Evolutionary conservation across 1,139 yeast genomes (phyloP).

Genomic region (Magnusiomyces ingens): DNA sequence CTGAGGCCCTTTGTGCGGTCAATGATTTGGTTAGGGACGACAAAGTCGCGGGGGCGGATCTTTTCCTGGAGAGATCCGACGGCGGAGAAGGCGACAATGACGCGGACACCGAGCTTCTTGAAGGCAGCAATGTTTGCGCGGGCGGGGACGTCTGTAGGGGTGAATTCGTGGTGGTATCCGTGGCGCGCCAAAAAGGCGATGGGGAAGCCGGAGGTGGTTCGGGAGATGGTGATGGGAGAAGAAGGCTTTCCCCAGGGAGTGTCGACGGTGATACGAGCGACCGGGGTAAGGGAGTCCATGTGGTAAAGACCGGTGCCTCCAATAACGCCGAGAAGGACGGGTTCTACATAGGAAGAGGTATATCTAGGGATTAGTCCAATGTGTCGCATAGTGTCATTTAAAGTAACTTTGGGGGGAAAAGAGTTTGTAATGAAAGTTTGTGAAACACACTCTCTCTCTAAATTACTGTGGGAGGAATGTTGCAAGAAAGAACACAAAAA

Average conservation of each 20-base stretch:
- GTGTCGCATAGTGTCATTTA: not conserved
- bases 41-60: slow-evolving; percentile 90
- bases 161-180: slow-evolving; percentile 79
- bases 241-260: slow-evolving; percentile 99
- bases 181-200: slow-evolving; percentile 95
- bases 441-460: too few relatives aligned
- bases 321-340: slow-evolving; percentile 76
- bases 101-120: slow-evolving; percentile 77
- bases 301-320: slow-evolving; percentile 98
- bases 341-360: slow-evolving; percentile 32
- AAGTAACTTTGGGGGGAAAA: not conserved
- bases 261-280: slow-evolving; percentile 67
- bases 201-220: slow-evolving; percentile 66
- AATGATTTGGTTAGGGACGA: slow-evolving; percentile 88
- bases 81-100: slow-evolving; percentile 87
- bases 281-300: slow-evolving; percentile 73
- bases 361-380: slow-evolving; percentile 2
- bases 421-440: not conserved
- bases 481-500: not conserved
- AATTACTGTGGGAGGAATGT: not conserved
- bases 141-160: slow-evolving; percentile 89
- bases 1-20: slow-evolving; percentile 96
- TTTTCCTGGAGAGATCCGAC: slow-evolving; percentile 91
- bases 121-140: slow-evolving; percentile 95
- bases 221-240: slow-evolving; percentile 83